Conservation (phyloP, 108 stramenopile species). For the Cyclotella sp. region DNA sequence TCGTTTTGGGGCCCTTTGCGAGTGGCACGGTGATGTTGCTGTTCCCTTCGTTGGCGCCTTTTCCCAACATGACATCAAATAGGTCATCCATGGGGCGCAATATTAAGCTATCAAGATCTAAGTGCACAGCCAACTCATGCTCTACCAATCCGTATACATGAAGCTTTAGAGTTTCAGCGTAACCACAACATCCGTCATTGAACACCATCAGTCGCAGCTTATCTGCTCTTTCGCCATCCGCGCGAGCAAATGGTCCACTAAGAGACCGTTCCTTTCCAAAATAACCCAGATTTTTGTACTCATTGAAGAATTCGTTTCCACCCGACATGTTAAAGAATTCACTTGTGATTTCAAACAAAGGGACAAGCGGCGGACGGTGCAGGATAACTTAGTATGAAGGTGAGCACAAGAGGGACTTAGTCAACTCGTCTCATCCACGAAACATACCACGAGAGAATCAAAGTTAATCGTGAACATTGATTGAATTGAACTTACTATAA, state of each 20-base stretch:
- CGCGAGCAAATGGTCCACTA: conserved; percentile 27
- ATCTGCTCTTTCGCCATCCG: conserved; percentile 23
- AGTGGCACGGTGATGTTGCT: conserved; percentile 2
- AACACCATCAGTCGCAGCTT: conserved; percentile 25
- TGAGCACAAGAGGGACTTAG: not conserved
- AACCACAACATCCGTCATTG: conserved; percentile 80
- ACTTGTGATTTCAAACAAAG: conserved; percentile 37
- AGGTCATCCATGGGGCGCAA: conserved; percentile 61
- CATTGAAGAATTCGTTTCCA: conserved; percentile 18
- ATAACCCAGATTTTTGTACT: conserved; percentile 30
- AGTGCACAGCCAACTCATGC: conserved; percentile 52
- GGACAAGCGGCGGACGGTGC: conserved; percentile 48
- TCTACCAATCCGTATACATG: conserved; percentile 73
- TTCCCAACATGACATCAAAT: conserved; percentile 59
- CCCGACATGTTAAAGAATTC: not conserved
- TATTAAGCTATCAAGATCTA: conserved; percentile 62
- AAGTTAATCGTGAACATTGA: not conserved
- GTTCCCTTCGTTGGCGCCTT: not conserved
- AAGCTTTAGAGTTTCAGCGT: conserved; percentile 75
- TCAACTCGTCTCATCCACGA: not conserved
- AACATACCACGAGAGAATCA: not conserved
- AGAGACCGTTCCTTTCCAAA: conserved; percentile 29
- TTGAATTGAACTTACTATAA: conserved; percentile 8
- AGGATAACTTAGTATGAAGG: conserved; percentile 16
- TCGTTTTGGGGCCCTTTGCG: conserved; percentile 33